A percentile compares a stretch with the other conserved stretches of the same genome.
Conservation (phyloP, 192 early-diverging fungal species). For the Backusella psychrophila region DNA sequence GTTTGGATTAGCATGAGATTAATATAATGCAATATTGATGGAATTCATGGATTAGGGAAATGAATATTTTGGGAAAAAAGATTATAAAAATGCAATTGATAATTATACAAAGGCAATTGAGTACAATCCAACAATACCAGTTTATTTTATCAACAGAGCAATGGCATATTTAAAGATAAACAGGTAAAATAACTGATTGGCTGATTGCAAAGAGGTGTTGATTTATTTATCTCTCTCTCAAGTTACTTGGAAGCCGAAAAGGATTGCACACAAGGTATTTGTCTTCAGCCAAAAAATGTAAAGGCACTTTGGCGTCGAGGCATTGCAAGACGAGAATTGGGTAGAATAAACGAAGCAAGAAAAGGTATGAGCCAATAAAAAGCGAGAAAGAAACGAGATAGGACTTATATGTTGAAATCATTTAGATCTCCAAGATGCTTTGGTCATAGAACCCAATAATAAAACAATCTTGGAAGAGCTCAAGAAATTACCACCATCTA, state of each 20-base stretch:
- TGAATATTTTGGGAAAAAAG: conserved; percentile 51
- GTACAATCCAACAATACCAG: conserved; percentile 56
- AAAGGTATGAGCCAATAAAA: conserved; percentile 26
- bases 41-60: conserved; percentile 50
- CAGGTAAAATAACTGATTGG: conserved; percentile 34
- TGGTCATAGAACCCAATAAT: conserved; percentile 68
- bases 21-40: not conserved
- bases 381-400: not conserved
- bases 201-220: no score
- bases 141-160: conserved; percentile 72
- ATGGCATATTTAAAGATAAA: conserved; percentile 79
- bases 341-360: conserved; percentile 52
- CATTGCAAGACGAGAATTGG: conserved; percentile 54
- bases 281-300: conserved; percentile 64
- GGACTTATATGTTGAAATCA: not conserved
- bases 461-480: conserved; percentile 63
- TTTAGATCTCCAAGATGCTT: conserved; percentile 61
- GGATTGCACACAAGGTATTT: conserved; percentile 63
- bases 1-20: conserved; percentile 2
- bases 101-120: conserved; percentile 67
- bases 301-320: conserved; percentile 81
- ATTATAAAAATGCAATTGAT: conserved; percentile 54
- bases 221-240: not conserved
- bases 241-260: conserved; percentile 62
- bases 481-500: conserved; percentile 32